phyloP scores from a whole-genome alignment of 2,329 filamentous ascomycete species.

The Zasmidium angulare region DNA sequence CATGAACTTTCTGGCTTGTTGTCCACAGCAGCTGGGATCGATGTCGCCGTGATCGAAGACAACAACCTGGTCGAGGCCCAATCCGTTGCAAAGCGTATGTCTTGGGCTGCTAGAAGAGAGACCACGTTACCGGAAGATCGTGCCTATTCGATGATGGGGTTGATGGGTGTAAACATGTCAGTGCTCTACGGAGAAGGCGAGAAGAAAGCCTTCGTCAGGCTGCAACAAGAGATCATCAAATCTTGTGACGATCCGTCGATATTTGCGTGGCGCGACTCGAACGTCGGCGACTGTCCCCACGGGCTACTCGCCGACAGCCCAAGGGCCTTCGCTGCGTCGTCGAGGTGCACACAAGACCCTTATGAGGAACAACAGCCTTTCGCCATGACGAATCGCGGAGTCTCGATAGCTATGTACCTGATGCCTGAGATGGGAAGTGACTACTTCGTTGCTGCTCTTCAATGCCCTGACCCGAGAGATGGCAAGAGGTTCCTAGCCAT shows the following conservation, averaged over 20 bases:
- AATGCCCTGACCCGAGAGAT: slow-evolving; percentile 34
- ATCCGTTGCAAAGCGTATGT: slow-evolving; percentile 9
- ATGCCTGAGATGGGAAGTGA: neutral
- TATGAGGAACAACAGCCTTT: slow-evolving; percentile 27
- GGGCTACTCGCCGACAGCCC: slow-evolving; percentile 22
- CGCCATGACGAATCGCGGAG: slow-evolving; percentile 17
- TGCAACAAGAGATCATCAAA: slow-evolving; percentile 27
- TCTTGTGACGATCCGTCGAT: slow-evolving; percentile 9
- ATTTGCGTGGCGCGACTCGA: slow-evolving; percentile 5
- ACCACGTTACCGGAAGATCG: slow-evolving; percentile 10
- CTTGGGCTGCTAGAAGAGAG: slow-evolving; percentile 9
- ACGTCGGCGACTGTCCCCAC: slow-evolving; percentile 4
- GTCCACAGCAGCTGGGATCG: slow-evolving; percentile 2
- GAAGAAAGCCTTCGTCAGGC: slow-evolving; percentile 17
- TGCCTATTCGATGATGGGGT: slow-evolving; percentile 18
- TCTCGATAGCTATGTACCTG: slow-evolving; percentile 14
- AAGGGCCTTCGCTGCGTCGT: slow-evolving; percentile 41
- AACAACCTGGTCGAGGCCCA: neutral
- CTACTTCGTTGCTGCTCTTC: slow-evolving; percentile 33
- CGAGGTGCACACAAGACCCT: slow-evolving; percentile 32
- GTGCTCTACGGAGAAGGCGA: slow-evolving; percentile 19
- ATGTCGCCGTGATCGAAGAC: slow-evolving; percentile 3
- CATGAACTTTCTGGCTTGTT: slow-evolving; percentile 4
- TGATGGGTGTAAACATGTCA: slow-evolving; percentile 19
- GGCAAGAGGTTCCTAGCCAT: slow-evolving; percentile 27